Percentiles rank a stretch among this genome's conserved stretches.
Conservation (phyloP, 352 stramenopile genomes). For the Elongisporangium anandrum region DNA sequence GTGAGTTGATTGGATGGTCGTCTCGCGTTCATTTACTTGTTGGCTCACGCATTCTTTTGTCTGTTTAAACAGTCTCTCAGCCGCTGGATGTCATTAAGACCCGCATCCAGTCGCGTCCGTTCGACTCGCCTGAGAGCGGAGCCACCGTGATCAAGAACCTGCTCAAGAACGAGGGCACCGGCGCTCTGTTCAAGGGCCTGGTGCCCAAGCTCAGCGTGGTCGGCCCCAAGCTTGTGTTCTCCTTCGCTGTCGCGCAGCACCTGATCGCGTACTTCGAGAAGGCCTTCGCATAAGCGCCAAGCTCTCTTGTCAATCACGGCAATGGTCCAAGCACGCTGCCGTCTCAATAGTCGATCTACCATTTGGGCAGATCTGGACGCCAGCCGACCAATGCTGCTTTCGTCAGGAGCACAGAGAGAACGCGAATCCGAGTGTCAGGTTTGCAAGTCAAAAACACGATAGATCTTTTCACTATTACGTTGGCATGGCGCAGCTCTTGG, state of each 20-base stretch:
- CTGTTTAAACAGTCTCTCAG: conserved; percentile 66
- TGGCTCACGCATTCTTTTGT: conserved; percentile 2
- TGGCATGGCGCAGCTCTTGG: no score
- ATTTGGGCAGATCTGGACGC: neutral
- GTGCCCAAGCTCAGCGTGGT: conserved; percentile 94
- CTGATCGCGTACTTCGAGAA: conserved; percentile 94
- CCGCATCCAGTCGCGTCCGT: conserved; percentile 90
- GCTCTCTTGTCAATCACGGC: neutral
- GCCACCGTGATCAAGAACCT: conserved; percentile 90
- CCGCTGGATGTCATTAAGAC: conserved; percentile 96
- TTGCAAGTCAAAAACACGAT: neutral
- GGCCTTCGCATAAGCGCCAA: conserved; percentile 24
- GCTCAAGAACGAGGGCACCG: conserved; percentile 89
- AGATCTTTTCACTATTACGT: neutral
- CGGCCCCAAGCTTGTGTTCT: conserved; percentile 95
- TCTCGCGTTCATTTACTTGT: neutral
- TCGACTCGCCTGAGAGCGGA: conserved; percentile 92
- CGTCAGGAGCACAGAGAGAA: neutral
- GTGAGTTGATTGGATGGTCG: conserved; percentile 22
- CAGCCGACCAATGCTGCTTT: neutral
- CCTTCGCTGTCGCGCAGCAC: conserved; percentile 94
- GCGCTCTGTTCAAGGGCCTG: conserved; percentile 94
- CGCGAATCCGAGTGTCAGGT: no score
- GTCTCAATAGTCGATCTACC: neutral
- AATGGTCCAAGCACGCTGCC: neutral